These are phyloP conservation scores for Chrysosporium keratinophilum DNA, from an alignment of 2,329 filamentous ascomycete genomes.

Conservation along the genomic window DNA sequence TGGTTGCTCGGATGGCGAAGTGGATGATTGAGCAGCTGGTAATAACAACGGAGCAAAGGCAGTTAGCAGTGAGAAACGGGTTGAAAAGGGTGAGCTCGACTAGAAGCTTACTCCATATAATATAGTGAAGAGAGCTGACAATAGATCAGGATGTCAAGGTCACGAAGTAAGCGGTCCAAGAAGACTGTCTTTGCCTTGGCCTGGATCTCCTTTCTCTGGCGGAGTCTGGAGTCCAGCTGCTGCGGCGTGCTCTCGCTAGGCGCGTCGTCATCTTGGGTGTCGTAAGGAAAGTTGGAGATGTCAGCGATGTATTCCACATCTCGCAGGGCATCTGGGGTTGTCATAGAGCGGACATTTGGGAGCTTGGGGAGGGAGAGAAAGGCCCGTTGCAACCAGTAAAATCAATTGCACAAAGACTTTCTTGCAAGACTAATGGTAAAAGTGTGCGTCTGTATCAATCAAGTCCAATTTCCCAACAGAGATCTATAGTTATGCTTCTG, in stretches of 20 bases:
- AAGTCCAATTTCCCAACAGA: too few species aligned
- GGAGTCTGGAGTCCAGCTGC: background rate
- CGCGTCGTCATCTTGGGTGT: constrained; percentile 12
- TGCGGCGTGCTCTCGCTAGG: background rate
- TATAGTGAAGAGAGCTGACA: constrained; percentile 52
- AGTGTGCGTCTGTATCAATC: too few species aligned
- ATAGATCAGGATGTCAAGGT: constrained; percentile 51
- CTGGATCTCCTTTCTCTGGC: constrained; percentile 26
- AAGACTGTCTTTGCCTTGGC: constrained; percentile 36
- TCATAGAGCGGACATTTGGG: constrained; percentile 37
- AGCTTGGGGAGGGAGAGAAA: background rate
- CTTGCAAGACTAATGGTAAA: too few species aligned
- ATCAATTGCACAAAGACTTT: background rate
- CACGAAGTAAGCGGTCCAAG: constrained; percentile 47
- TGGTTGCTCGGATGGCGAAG: constrained; percentile 44
- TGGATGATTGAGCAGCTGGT: constrained; percentile 49
- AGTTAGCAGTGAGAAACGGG: constrained; percentile 7
- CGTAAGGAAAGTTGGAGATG: constrained; percentile 32
- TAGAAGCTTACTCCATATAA: constrained; percentile 48
- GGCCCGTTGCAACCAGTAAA: background rate
- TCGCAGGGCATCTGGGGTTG: constrained; percentile 36
- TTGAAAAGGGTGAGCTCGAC: background rate
- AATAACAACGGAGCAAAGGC: background rate
- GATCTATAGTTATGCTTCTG: too few species aligned
- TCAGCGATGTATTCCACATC: constrained; percentile 40